A percentile compares a stretch with the other conserved stretches of the same genome.
Evolutionary conservation across 805 yeast genomes (phyloP).

Genomic region (Candida xiaguanensis): DNA sequence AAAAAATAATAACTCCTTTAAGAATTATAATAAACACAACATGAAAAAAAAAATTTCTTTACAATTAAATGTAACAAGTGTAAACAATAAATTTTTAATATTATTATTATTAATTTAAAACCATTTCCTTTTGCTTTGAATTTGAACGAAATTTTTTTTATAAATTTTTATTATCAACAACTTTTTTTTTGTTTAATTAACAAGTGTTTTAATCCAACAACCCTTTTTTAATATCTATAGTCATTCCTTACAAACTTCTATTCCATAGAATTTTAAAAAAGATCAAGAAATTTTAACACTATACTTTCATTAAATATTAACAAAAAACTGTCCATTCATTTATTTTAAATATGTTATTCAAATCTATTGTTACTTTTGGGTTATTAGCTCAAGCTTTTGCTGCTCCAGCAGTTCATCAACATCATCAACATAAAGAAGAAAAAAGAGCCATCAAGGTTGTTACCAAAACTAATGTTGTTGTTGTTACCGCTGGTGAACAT

Average conservation of each 20-base stretch:
- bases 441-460: slow-evolving; percentile 43
- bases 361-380: slow-evolving; percentile 45
- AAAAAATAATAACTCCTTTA: not conserved
- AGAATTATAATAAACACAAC: too few relatives aligned
- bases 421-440: slow-evolving; percentile 48
- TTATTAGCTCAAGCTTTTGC: slow-evolving; percentile 51
- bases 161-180: not conserved
- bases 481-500: slow-evolving; percentile 33
- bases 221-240: slow-evolving; percentile 12
- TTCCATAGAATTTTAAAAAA: slow-evolving; percentile 1
- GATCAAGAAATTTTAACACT: not conserved
- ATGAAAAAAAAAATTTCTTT: too few relatives aligned
- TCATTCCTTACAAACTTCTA: slow-evolving; percentile 13
- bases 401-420: slow-evolving; percentile 60
- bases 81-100: not conserved
- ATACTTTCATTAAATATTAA: slow-evolving; percentile 8
- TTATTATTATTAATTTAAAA: not conserved
- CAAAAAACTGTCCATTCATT: slow-evolving; percentile 8
- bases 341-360: slow-evolving; percentile 43
- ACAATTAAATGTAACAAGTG: not conserved
- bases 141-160: too few relatives aligned
- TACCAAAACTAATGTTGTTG: slow-evolving; percentile 35
- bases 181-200: not conserved
- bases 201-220: not conserved
- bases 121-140: not conserved